These are phyloP conservation scores for Polygonum maritimum DNA, from an alignment of 148 eudicot genomes.

Conservation along the genomic window DNA sequence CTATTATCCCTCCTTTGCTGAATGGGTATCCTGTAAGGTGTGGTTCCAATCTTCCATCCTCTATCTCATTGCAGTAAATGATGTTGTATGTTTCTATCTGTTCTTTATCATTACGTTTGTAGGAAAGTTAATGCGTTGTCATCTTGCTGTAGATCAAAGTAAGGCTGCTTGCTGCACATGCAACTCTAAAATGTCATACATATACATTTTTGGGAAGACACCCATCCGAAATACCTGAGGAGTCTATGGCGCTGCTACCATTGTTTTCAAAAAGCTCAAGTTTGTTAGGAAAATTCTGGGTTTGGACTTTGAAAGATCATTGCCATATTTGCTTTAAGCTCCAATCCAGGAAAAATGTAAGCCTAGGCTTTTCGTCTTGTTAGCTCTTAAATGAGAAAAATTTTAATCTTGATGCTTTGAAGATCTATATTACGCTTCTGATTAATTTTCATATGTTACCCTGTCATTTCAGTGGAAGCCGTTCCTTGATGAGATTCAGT, in stretches of 20 bases:
- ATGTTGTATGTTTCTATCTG: not conserved
- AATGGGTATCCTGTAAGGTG: conserved; percentile 99
- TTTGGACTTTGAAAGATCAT: conserved; percentile 70
- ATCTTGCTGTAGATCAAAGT: conserved; percentile 59
- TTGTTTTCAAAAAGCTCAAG: conserved; percentile 75
- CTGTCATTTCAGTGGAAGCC: conserved; percentile 69
- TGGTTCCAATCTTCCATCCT: not conserved
- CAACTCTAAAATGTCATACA: conserved; percentile 91
- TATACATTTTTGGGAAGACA: conserved; percentile 69
- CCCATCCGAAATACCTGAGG: conserved; percentile 59
- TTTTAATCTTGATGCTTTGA: conserved; percentile 3
- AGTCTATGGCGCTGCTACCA: conserved; percentile 70
- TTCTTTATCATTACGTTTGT: not conserved
- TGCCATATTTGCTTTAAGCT: conserved; percentile 57
- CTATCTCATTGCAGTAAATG: not conserved
- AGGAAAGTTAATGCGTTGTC: not conserved
- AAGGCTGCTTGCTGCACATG: conserved; percentile 93
- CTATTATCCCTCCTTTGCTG: conserved; percentile 96
- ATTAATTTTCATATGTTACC: conserved; percentile 7
- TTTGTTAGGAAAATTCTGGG: conserved; percentile 71
- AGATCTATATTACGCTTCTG: not conserved
- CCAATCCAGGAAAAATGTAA: conserved; percentile 58
- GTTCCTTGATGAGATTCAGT: conserved; percentile 91
- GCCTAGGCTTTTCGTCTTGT: conserved; percentile 18
- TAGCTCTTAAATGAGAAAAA: not conserved